Evolutionary conservation across 1,139 yeast genomes (phyloP).

Genomic region (Saccharomyces hybrid): DNA sequence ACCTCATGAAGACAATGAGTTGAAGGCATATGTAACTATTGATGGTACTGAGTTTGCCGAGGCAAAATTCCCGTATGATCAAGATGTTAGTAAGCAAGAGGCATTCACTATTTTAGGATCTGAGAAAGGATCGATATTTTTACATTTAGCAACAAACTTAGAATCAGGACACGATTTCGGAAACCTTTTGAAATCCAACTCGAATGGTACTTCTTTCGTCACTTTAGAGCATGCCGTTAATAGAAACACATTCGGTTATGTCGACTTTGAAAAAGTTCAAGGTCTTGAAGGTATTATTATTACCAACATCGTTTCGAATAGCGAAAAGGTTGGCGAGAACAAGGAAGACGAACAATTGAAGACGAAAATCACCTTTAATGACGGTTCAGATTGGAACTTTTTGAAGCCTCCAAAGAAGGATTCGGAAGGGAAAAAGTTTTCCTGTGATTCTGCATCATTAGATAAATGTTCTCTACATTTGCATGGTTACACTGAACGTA

Average conservation of each 20-base stretch:
- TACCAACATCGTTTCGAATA: conserved; percentile 59
- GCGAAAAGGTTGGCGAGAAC: conserved; percentile 20
- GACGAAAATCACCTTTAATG: conserved; percentile 76
- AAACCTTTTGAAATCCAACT: conserved; percentile 75
- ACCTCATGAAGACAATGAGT: conserved; percentile 32
- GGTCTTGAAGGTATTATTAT: conserved; percentile 84
- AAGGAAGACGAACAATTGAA: conserved; percentile 48
- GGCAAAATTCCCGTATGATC: conserved; percentile 69
- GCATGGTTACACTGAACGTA: conserved; percentile 86
- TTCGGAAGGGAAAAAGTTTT: conserved; percentile 49
- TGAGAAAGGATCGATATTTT: conserved; percentile 61
- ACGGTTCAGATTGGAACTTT: conserved; percentile 82
- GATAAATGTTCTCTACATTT: conserved; percentile 70
- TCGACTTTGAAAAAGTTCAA: conserved; percentile 79
- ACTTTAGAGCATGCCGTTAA: conserved; percentile 64
- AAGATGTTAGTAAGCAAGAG: conserved; percentile 47
- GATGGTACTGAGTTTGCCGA: conserved; percentile 79
- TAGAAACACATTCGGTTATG: conserved; percentile 64
- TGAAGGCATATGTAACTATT: conserved; percentile 65
- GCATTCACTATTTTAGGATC: conserved; percentile 84
- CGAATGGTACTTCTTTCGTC: conserved; percentile 92
- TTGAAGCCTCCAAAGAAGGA: conserved; percentile 61
- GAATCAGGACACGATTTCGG: conserved; percentile 58
- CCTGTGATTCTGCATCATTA: conserved; percentile 45
- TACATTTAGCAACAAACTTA: conserved; percentile 69